Evolutionary conservation across 2,329 filamentous ascomycete species (phyloP), one percentile per base, ranked within the genome.

Genomic region (Fusarium nodosum): DNA sequence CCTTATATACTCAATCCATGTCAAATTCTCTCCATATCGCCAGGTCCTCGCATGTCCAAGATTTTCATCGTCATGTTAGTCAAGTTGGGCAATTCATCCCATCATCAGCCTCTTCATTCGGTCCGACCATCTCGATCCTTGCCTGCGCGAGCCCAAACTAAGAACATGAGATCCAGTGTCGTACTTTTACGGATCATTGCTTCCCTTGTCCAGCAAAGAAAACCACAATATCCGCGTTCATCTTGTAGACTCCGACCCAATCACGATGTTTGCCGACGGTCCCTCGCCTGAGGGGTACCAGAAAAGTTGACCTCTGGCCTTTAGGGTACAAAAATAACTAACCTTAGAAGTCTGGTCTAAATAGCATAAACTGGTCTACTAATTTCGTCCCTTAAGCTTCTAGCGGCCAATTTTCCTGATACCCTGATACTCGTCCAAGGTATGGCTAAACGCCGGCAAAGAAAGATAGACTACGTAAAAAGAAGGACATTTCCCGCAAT

Each of bases 91-190:
- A 44, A 51, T 39, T 36, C 42, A 36, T 50, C 34, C 51, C 66
- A 64, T 34, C 20, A 48, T 62, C 50, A 33, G 4, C 36, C 18
- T 30, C 24, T 38, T 46, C 1, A 69, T 69, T 69, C 66, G 66
- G 66, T 51, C 66, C 66, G 66, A 69, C 15, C 33, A 13, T 18
- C 18, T 16, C 0, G 18, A 55, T 31, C 66, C 66, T 39, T 69
- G 55, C 38, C 28, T 59, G 10, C 36, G 26, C 12, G 41, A 56
- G 65, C 36, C 24, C n/a, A 47, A 46, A 33, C 41, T 57, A 13
- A 46, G 38, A 42, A 47, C 39, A 51, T 39, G 18, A 36, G 31
- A 31, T 31, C 24, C 20, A 51, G 24, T 51, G 47, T 39, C 33
- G 50, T 41, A 28, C 7, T 55, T 16, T 26, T 24, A 45, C 15